Conservation (phyloP, 768 basidiomycete genomes). For the Dendrothele bispora region DNA sequence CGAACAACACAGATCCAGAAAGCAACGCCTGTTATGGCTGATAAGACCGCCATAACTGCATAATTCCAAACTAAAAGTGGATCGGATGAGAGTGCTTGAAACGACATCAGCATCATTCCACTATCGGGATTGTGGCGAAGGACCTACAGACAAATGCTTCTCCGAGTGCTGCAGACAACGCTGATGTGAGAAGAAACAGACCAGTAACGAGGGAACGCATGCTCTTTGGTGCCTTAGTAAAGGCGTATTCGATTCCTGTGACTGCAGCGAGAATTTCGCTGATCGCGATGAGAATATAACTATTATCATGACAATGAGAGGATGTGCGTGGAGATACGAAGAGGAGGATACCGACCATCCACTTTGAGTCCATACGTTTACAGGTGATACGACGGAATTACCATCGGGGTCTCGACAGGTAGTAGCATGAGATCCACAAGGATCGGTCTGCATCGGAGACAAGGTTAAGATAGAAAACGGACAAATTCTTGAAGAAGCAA, state of each 20-base stretch:
- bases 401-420: not conserved
- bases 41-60: conserved; percentile 41
- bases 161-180: conserved; percentile 60
- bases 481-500: not conserved
- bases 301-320: not conserved
- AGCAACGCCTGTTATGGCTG: not conserved
- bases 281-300: not conserved
- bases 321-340: not conserved
- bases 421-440: not conserved
- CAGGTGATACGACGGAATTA: not conserved
- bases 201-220: conserved; percentile 87
- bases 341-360: not conserved
- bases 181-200: conserved; percentile 57
- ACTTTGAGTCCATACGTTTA: not conserved
- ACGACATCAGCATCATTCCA: not conserved
- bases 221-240: conserved; percentile 79
- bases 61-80: conserved; percentile 81
- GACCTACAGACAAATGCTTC: conserved; percentile 71
- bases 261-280: not conserved
- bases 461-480: not conserved
- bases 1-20: not conserved
- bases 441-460: not conserved
- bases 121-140: not conserved
- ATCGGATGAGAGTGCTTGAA: conserved; percentile 60
- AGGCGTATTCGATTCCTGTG: not conserved